Conservation (phyloP, 2,329 filamentous ascomycete genomes). For the Sarocladium strictum region DNA sequence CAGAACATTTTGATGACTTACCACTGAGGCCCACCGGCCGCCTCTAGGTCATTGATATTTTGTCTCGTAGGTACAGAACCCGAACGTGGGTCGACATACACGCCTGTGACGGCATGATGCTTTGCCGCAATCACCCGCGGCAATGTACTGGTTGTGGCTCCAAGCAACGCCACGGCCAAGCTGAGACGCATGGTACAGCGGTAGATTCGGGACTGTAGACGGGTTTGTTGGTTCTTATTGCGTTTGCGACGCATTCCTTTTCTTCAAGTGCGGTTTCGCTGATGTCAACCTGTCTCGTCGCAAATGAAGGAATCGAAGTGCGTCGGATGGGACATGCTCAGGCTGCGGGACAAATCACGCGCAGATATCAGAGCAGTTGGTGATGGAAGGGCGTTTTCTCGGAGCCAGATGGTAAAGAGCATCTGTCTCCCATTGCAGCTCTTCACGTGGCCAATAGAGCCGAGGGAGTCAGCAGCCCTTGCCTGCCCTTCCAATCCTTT, state of each 20-base stretch:
- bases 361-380: too few species aligned
- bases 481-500: not conserved
- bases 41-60: constrained; percentile 41
- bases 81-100: constrained; percentile 27
- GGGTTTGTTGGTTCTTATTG: not conserved
- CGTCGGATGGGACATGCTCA: too few species aligned
- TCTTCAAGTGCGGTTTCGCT: too few species aligned
- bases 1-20: constrained; percentile 18
- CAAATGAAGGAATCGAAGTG: too few species aligned
- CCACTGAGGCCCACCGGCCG: constrained; percentile 37
- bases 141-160: constrained; percentile 10
- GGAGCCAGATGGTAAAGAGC: too few species aligned
- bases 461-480: not conserved
- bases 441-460: not conserved
- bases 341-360: too few species aligned
- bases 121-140: constrained; percentile 15
- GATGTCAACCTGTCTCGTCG: too few species aligned
- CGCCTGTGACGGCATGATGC: constrained; percentile 31
- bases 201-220: not conserved
- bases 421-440: not conserved
- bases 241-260: not conserved
- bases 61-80: constrained; percentile 37
- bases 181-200: not conserved
- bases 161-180: constrained; percentile 15
- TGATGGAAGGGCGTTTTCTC: not conserved